phyloP scores from a whole-genome alignment of 2,329 filamentous ascomycete genomes.

The Fusarium temperatum region DNA sequence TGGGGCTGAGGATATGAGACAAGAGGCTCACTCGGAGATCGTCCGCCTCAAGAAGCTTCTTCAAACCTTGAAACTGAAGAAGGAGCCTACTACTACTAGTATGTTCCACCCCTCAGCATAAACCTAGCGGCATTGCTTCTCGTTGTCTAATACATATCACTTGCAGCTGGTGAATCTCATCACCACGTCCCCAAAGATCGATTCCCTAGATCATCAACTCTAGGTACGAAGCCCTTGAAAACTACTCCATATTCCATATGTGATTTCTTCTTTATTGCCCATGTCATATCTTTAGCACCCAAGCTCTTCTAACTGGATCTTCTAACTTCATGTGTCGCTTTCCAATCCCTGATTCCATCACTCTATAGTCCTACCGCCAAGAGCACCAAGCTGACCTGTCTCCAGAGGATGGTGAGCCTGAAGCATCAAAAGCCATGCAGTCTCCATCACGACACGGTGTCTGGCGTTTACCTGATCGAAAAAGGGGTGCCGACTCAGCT shows the following conservation, averaged over 20 bases:
- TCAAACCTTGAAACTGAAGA: slow-evolving; percentile 15
- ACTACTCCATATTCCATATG: background rate
- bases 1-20: slow-evolving; percentile 45
- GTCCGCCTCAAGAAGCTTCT: slow-evolving; percentile 46
- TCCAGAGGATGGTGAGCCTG: slow-evolving; percentile 7
- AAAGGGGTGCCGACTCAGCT: slow-evolving; percentile 41
- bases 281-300: background rate
- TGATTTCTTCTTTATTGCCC: background rate
- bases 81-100: slow-evolving; percentile 1
- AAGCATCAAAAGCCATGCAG: slow-evolving; percentile 30
- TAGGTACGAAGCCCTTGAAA: slow-evolving; percentile 17
- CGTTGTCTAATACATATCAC: background rate
- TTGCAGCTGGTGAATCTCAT: background rate
- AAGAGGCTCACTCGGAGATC: slow-evolving; percentile 42
- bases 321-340: background rate
- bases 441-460: slow-evolving; percentile 18
- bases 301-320: background rate
- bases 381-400: slow-evolving; percentile 15
- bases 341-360: background rate
- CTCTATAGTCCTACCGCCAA: background rate
- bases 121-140: background rate
- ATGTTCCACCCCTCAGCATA: background rate
- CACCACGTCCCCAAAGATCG: background rate
- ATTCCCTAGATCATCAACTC: background rate
- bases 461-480: slow-evolving; percentile 42